Conservation (phyloP, 2,329 filamentous ascomycete genomes). For the Elsinoe fawcettii region DNA sequence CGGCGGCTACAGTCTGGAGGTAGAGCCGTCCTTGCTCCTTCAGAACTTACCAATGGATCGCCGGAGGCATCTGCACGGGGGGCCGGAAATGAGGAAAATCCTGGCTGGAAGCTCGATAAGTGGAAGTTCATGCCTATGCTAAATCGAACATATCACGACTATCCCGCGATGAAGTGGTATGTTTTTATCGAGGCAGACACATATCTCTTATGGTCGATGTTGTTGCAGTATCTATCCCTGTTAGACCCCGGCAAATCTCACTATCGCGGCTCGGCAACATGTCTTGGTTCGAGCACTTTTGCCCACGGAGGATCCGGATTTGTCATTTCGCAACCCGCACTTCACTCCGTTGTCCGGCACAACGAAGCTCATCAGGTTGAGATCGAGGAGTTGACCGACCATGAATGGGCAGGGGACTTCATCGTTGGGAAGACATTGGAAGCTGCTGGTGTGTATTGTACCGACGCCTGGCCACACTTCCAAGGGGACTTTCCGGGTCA, state of each 20-base stretch:
- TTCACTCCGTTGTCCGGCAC: constrained; percentile 28
- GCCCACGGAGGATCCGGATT: constrained; percentile 39
- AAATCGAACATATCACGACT: constrained; percentile 22
- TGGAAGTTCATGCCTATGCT: constrained; percentile 51
- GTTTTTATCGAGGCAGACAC: constrained; percentile 54
- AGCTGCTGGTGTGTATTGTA: constrained; percentile 21
- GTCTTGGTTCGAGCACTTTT: constrained; percentile 32
- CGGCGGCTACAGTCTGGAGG: constrained; percentile 22
- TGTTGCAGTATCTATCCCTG: constrained; percentile 33
- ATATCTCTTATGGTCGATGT: constrained; percentile 45
- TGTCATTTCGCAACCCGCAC: constrained; percentile 35
- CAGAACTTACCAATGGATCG: constrained; percentile 21
- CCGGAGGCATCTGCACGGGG: not conserved
- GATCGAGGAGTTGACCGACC: constrained; percentile 22
- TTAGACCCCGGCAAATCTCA: constrained; percentile 36
- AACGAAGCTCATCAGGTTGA: constrained; percentile 34
- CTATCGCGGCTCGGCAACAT: constrained; percentile 35
- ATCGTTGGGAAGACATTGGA: constrained; percentile 24
- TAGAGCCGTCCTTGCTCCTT: constrained; percentile 17
- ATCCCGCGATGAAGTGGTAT: constrained; percentile 49
- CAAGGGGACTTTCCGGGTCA: constrained; percentile 26
- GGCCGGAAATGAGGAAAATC: constrained; percentile 26
- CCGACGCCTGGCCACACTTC: constrained; percentile 24
- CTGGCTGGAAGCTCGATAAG: constrained; percentile 35
- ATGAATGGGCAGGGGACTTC: constrained; percentile 27